phyloP scores from a whole-genome alignment of 1,284 basidiomycete genomes.

The Tilletia walkeri region DNA sequence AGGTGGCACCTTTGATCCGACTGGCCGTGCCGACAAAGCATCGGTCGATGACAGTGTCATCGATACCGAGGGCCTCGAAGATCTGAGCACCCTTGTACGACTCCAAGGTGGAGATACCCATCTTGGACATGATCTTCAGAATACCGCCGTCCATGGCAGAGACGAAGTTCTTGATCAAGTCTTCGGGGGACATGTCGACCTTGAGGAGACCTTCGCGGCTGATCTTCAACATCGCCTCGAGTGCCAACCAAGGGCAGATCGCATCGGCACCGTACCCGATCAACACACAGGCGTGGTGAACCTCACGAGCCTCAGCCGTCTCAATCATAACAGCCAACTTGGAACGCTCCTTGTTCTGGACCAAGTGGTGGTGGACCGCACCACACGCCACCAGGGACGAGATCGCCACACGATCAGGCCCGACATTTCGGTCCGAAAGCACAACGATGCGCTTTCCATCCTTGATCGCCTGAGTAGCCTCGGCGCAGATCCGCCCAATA shows the following conservation, averaged over 20 bases:
- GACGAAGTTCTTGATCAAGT: constrained; percentile 48
- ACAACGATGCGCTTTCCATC: constrained; percentile 45
- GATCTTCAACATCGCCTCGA: constrained; percentile 53
- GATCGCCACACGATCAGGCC: constrained; percentile 46
- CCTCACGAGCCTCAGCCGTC: constrained; percentile 52
- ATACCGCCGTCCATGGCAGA: constrained; percentile 49
- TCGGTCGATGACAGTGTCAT: constrained; percentile 44
- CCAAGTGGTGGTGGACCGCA: constrained; percentile 53
- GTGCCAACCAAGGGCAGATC: constrained; percentile 52
- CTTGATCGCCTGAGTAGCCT: constrained; percentile 48
- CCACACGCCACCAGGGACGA: constrained; percentile 49
- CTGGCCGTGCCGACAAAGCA: constrained; percentile 53
- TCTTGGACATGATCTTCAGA: constrained; percentile 53
- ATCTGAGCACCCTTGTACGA: constrained; percentile 55
- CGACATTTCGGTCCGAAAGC: constrained; percentile 49
- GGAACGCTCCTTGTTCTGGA: constrained; percentile 53
- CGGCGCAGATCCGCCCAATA: constrained; percentile 49
- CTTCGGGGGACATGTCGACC: constrained; percentile 37
- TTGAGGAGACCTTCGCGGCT: constrained; percentile 50
- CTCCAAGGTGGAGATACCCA: constrained; percentile 52
- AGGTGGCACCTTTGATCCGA: constrained; percentile 47
- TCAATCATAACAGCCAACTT: constrained; percentile 50
- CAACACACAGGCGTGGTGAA: constrained; percentile 53
- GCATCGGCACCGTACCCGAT: constrained; percentile 54
- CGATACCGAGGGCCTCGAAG: constrained; percentile 52